Evolutionary conservation across 2,329 filamentous ascomycete species (phyloP).

Genomic region (Colletotrichum sp.): DNA sequence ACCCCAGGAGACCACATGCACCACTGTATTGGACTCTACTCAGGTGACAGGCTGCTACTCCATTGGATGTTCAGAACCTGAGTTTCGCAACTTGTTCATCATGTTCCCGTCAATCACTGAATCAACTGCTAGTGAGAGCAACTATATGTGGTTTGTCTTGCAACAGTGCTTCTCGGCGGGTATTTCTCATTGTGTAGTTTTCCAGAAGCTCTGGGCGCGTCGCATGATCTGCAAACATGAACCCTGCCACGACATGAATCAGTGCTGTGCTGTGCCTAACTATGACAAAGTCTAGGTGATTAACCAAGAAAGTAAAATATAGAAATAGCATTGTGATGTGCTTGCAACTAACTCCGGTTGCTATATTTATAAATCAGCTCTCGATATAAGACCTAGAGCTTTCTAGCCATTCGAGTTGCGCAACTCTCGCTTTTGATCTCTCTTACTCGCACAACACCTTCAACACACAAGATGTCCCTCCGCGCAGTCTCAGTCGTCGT

Average conservation of each 20-base stretch:
- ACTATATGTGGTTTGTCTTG: too few relatives aligned
- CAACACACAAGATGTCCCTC: neutral
- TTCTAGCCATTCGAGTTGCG: fast-evolving
- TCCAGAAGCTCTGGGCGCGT: neutral
- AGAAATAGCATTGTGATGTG: neutral
- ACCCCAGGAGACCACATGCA: fast-evolving
- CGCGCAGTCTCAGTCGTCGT: neutral
- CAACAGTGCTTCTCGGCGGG: too few relatives aligned
- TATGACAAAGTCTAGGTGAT: neutral
- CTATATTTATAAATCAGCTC: neutral
- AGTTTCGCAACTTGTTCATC: fast-evolving
- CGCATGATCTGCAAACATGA: neutral
- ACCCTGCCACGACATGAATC: neutral
- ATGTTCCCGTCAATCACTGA: neutral
- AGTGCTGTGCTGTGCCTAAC: neutral
- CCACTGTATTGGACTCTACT: too few relatives aligned
- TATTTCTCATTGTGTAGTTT: fast-evolving
- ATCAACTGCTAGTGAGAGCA: fast-evolving
- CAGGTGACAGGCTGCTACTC: neutral
- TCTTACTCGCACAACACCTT: neutral
- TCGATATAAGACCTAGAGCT: fast-evolving
- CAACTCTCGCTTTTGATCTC: neutral
- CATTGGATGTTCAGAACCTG: neutral
- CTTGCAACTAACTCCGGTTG: neutral
- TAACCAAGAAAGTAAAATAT: neutral